phyloP scores from a whole-genome alignment of 202 grass and related monocot genomes.

The Schoenoplectus tabernaemontani region DNA sequence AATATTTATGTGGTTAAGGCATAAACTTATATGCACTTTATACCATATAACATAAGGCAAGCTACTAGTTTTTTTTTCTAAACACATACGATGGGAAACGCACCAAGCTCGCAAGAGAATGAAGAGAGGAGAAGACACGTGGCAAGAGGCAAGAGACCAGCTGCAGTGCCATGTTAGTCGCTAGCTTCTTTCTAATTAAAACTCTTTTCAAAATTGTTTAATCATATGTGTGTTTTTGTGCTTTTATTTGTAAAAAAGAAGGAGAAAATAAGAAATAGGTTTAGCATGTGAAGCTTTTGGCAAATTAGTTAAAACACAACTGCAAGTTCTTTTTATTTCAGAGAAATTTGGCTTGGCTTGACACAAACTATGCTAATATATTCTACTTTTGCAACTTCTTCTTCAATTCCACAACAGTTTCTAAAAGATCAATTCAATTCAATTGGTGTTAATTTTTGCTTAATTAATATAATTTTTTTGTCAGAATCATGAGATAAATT shows the following conservation, averaged over 20 bases:
- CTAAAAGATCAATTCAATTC: no score
- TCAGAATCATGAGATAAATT: neutral
- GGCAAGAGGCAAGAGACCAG: constrained; percentile 6
- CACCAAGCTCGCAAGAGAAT: neutral
- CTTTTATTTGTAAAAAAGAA: neutral
- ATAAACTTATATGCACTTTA: neutral
- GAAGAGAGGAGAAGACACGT: constrained; percentile 3
- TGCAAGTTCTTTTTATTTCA: no score
- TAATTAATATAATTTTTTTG: neutral
- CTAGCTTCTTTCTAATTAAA: neutral
- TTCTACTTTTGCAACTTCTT: no score
- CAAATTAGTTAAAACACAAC: no score
- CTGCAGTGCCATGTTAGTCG: neutral
- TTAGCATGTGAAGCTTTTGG: neutral
- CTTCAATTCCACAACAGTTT: no score
- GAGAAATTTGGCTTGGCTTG: no score
- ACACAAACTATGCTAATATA: no score
- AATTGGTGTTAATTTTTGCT: no score
- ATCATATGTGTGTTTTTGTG: neutral
- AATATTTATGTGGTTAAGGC: no score
- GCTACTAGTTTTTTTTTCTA: neutral
- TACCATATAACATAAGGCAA: neutral
- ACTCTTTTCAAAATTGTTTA: neutral
- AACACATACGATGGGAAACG: neutral
- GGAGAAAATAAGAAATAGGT: neutral